Evolutionary conservation across 2,329 filamentous ascomycete genomes (phyloP), one percentile per base, ranked within the genome.

Genomic region (Aspergillus sp.): DNA sequence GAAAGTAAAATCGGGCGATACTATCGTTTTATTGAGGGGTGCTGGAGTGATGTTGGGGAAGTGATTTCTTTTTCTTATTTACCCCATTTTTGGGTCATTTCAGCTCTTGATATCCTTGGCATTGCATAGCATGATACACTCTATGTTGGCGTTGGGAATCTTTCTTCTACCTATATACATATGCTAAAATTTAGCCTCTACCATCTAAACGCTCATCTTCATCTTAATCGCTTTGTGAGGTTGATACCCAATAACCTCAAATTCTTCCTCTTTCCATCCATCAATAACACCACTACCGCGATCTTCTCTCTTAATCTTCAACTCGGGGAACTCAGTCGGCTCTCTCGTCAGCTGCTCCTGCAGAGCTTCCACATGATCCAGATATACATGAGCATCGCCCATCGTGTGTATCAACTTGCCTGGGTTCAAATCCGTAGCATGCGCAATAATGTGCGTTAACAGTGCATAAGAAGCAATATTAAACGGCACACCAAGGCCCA

Each of bases 311-410:
- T 79, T 78, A 59, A 98, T 92, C 63, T 88, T 85, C 58, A 99
- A 71, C 49, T 85, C 85, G 0, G 95, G 95, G 65, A 98, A 98
- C 0, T 85, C 83, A 11, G 86, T 83, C 24, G 95, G 95, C 71
- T 93, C 89, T 7, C 95, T 81, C 71, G 86, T 83, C 34, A 98
- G 72, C 77, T 99, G 95, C 55, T 86, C 83, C 70, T 89, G 84
- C 57, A 99, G 79, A 12, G 95, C 93, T 54, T 96, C 92, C 7
- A 96, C 84, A 73, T 99, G 95, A 73, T 99, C 93, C 7, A 89
- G 77, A 75, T 99, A 99, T 1, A 99, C 88, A 75, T 99, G 95
- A n/a, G 93, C 91, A 75, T 99, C 95, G 13, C 95, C 95, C 92
- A 99, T 96, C 49, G 92, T 92, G 75, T 98, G 95, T 40, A 92